phyloP scores from a whole-genome alignment of 2,329 filamentous ascomycete species.

The Podosphaera aphanis region DNA sequence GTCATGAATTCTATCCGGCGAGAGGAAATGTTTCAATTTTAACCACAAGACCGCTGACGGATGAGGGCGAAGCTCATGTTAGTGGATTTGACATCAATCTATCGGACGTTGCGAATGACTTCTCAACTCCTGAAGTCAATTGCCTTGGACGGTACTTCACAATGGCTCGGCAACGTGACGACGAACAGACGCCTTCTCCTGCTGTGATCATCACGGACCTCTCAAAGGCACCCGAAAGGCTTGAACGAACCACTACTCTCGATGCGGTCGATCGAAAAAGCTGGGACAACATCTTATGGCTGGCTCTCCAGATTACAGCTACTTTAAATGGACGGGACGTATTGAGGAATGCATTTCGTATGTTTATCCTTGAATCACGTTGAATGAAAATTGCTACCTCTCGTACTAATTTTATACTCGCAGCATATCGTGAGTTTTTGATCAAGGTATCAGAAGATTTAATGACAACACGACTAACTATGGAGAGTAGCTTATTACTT shows the following conservation, averaged over 20 bases:
- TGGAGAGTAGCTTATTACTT: slow-evolving; percentile 10
- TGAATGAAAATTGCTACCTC: background rate
- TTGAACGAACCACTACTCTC: background rate
- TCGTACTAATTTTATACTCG: slow-evolving; percentile 3
- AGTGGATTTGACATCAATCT: too few species aligned
- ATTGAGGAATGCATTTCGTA: slow-evolving; percentile 11
- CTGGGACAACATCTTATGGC: slow-evolving; percentile 4
- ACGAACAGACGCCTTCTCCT: background rate
- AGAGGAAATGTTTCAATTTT: too few species aligned
- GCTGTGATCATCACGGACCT: background rate
- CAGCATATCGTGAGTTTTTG: slow-evolving; percentile 9
- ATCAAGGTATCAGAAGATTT: too few species aligned
- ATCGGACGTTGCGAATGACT: background rate
- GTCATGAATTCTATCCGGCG: too few species aligned
- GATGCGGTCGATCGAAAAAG: background rate
- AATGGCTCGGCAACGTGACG: background rate
- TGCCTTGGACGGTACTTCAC: background rate
- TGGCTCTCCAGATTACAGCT: slow-evolving; percentile 5
- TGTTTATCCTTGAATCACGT: slow-evolving; percentile 2
- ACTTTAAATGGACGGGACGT: slow-evolving; percentile 10
- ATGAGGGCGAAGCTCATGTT: too few species aligned
- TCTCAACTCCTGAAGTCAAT: background rate
- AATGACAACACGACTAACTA: background rate
- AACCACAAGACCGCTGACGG: too few species aligned
- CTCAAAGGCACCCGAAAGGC: background rate